Base-by-base conservation (phyloP, 306 rosid genomes). In the Malus sylvestris region DNA sequence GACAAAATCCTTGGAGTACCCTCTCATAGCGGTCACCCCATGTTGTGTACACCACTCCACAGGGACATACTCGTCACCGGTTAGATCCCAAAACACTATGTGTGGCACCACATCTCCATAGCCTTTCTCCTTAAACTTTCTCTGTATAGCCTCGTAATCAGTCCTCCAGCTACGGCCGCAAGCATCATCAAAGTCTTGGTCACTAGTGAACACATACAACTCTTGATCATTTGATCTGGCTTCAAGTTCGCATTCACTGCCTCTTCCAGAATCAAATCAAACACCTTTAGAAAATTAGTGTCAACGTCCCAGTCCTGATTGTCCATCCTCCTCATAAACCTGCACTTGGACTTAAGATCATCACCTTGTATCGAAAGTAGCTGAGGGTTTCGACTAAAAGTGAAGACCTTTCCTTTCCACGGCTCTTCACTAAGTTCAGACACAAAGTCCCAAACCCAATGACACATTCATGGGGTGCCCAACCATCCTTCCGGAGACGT, bases 121-220 rank as follows among this genome's bases (percentile, higher is more conserved):
- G 45, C 91, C 91, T n/a, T 80, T 88, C 75, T 85, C 82, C 29
- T 2, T 60, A 33, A 72, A 90, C 75, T 88, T 90, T 72, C 88
- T 84, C 23, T 27, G 52, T 67, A 90, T 83, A 4, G 84, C 89
- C 71, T 81, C 82, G 32, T 90, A 90, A 35, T 90, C 87, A 0
- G 89, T 88, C 78, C 86, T 90, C 96, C 96, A 90, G 29, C 53
- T 7, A 10, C 74, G 82, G 0, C 0, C 0, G 0, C 87, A 86
- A 0, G 91, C 91, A n/a, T 77, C 0, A 78, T 88, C 90, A 38
- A 91, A 91, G 76, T 88, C 96, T 89, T 88, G 88, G 68, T 87
- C 91, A 71, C 90, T 25, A 30, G 33, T 90, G 72, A 90, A 90
- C 20, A 87, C 91, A 40, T 88, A 79, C 30, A 88, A 65, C 83